Conservation (phyloP, 2,329 filamentous ascomycete genomes). For the Venturia carpophila region DNA sequence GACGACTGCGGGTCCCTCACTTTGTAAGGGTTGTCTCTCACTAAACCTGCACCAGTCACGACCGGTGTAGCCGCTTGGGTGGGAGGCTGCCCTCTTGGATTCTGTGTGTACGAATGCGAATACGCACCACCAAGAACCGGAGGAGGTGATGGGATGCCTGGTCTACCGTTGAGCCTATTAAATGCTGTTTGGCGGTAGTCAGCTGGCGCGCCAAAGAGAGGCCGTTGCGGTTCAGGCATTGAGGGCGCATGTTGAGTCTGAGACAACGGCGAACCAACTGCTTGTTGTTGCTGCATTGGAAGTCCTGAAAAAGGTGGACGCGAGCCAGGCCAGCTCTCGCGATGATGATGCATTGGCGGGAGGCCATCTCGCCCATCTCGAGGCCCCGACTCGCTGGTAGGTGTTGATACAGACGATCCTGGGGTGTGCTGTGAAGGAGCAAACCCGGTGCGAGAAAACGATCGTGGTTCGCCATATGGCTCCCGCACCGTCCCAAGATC, state of each 20-base stretch:
- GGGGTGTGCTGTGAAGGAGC: slow-evolving; percentile 3
- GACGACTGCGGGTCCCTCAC: not conserved
- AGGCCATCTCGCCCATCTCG: slow-evolving; percentile 15
- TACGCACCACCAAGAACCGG: not conserved
- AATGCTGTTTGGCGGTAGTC: slow-evolving; percentile 12
- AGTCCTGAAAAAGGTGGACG: not conserved
- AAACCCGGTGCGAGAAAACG: slow-evolving; percentile 17
- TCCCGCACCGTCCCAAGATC: slow-evolving; percentile 3
- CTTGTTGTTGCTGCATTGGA: slow-evolving; percentile 8
- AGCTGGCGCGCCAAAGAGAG: not conserved
- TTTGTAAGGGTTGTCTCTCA: not conserved
- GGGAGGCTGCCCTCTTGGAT: not conserved
- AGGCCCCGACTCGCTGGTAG: slow-evolving; percentile 7
- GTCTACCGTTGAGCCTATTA: not conserved
- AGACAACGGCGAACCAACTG: slow-evolving; percentile 1
- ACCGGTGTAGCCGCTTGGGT: not conserved
- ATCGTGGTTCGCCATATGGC: not conserved
- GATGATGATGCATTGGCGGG: slow-evolving; percentile 10
- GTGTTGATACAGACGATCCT: slow-evolving; percentile 16
- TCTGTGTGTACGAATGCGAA: slow-evolving; percentile 15
- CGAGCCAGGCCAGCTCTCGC: slow-evolving; percentile 15
- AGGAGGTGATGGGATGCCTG: slow-evolving; percentile 15
- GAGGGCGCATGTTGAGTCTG: slow-evolving; percentile 13
- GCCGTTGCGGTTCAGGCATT: slow-evolving; percentile 1
- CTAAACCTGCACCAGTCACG: not conserved